These are phyloP conservation scores for Verticillium longisporum DNA, from an alignment of 2,329 filamentous ascomycete genomes.

Conservation along the genomic window DNA sequence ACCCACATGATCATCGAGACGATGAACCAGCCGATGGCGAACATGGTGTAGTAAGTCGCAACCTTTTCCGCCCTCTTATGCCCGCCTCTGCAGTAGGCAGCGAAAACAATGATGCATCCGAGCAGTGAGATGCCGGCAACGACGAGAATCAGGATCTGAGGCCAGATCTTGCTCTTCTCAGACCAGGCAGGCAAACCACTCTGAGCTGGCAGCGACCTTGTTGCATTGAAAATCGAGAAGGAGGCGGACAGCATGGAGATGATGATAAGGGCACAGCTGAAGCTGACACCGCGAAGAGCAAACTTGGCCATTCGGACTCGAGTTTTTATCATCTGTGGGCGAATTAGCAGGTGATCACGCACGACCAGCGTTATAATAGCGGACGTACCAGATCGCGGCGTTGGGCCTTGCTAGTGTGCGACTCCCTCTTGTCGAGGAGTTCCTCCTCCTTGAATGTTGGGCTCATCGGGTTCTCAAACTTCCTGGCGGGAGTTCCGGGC, in stretches of 20 bases:
- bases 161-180: slow-evolving; percentile 72
- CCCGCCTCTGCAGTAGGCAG: slow-evolving; percentile 81
- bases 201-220: slow-evolving; percentile 63
- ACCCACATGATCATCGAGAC: slow-evolving; percentile 92
- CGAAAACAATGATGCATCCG: slow-evolving; percentile 73
- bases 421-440: slow-evolving; percentile 77
- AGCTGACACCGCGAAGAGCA: slow-evolving; percentile 90
- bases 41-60: slow-evolving; percentile 90
- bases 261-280: slow-evolving; percentile 93
- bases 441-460: slow-evolving; percentile 90
- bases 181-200: slow-evolving; percentile 86
- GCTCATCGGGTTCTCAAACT: slow-evolving; percentile 71
- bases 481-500: slow-evolving; percentile 71
- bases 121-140: slow-evolving; percentile 76
- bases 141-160: slow-evolving; percentile 74
- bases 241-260: slow-evolving; percentile 84
- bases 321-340: slow-evolving; percentile 75
- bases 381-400: slow-evolving; percentile 74
- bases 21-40: slow-evolving; percentile 89
- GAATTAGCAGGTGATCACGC: slow-evolving; percentile 16
- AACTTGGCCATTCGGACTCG: slow-evolving; percentile 91
- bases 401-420: slow-evolving; percentile 77
- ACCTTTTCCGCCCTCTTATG: slow-evolving; percentile 88
- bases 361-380: neutral
- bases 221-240: slow-evolving; percentile 88